Conservation (phyloP, 306 rosid genomes). For the Geum urbanum region DNA sequence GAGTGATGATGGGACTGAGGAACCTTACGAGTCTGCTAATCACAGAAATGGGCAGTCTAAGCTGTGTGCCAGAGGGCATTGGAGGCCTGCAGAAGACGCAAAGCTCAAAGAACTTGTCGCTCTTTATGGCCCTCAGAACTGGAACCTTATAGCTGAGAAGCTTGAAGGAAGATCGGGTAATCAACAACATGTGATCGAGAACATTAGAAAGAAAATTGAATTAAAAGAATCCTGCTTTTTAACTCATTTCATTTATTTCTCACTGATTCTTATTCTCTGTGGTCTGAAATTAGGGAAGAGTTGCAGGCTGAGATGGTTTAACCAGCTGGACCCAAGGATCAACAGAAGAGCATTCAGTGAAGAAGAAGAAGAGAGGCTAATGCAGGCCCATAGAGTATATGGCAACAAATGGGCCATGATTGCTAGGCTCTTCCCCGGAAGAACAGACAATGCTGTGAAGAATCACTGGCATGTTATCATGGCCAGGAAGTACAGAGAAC, state of each 20-base stretch:
- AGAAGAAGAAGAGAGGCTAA: conserved; percentile 88
- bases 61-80: conserved; percentile 94
- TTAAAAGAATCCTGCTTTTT: neutral
- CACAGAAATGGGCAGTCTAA: conserved; percentile 54
- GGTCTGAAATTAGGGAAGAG: conserved; percentile 58
- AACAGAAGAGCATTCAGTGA: conserved; percentile 83
- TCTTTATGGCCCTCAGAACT: conserved; percentile 94
- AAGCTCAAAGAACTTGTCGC: conserved; percentile 92
- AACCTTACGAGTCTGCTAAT: conserved; percentile 29
- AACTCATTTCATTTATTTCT: neutral
- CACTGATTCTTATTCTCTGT: neutral
- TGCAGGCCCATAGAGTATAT: conserved; percentile 92
- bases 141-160: conserved; percentile 97
- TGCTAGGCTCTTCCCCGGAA: conserved; percentile 93
- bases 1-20: conserved; percentile 47
- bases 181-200: neutral
- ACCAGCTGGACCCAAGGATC: conserved; percentile 96
- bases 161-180: conserved; percentile 97
- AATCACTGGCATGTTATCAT: conserved; percentile 98
- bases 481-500: conserved; percentile 94
- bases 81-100: conserved; percentile 97
- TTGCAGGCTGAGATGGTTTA: conserved; percentile 94
- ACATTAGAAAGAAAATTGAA: neutral
- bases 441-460: conserved; percentile 96
- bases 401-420: conserved; percentile 99